Base-by-base conservation (phyloP, 1,139 yeast species). In the Yamadazyma sp. region DNA sequence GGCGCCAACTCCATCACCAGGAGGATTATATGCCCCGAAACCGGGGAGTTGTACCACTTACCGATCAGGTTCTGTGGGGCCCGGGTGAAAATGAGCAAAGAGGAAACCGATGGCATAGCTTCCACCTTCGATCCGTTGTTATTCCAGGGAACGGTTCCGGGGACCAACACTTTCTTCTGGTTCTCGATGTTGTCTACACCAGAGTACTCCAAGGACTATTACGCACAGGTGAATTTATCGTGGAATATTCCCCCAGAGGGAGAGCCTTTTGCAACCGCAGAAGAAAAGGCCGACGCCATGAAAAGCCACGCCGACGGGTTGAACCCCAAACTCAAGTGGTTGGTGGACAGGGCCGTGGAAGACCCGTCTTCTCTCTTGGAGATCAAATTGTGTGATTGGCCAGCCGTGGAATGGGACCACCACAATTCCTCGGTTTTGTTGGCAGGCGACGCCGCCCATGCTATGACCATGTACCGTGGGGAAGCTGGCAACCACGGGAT, bases 71-170 rank as follows among this genome's bases (percentile, higher is more conserved):
- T 59, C 41, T 44, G 58, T 31, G 64, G 64, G 0, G 50, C 60
- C 11, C 54, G 49, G 29, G 54, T 59, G n/a, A 41, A 43, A 23
- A 41, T 59, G 42, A 46, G 53, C 5, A 42, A 42, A n/a, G 49
- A 43, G 14, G 62, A 59, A 40, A 44, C 46, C 8, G 40, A 47
- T 5, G n/a, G 14, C 5, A 43, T 59, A 5, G 46, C 57, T 16
- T 29, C 31, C 5, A 40, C 43, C 2, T 59, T 54, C 36, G 62
- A 58, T 38, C 62, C 62, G 3, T 42, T 59, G 9, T 40, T 59
- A 26, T 59, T 59, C 38, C 63, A 59, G 43, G 64, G 64, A 24
- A 59, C 64, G 0, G 51, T 56, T 11, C 64, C 64, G 3, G 34
- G 25, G 8, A 52, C 47, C 22, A 47, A 50, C 20, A 49, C 59